Base-by-base conservation (phyloP, 345 rosid genomes). In the Dimocarpus longan region DNA sequence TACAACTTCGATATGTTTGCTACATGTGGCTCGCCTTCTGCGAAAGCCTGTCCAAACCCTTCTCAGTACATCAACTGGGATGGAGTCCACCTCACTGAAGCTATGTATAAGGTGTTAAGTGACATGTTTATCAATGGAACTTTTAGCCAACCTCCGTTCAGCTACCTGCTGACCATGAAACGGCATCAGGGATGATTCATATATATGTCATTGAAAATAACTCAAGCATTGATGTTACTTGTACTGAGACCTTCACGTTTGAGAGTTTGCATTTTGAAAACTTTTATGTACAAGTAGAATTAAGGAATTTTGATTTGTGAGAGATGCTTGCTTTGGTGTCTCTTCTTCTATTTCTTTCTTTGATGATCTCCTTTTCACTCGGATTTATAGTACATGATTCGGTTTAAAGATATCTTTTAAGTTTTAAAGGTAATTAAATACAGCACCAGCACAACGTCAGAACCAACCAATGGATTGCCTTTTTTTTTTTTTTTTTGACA, bases 71-170 rank as follows among this genome's bases (percentile, higher is more conserved):
- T 93, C 66, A 95, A 95, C 63, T 95, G 99, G 99, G 99, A 95
- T 26, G 99, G 99, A 65, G 97, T 96, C 78, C 99, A 96, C 73
- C 90, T 94, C 73, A 94, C 99, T 0, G 99, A 95, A 76, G 96
- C 87, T 5, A 91, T 90, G 97, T 93, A 95, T 21, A 87, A 85
- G 84, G 90, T 86, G 65, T 80, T 93, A 21, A 74, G 93, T 15
- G 79, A 75, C 80, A 89, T 92, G 98, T 90, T 96, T 75, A 78
- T 94, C 7, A 68, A 73, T 8, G 93, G 95, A 68, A 82, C 44
- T 9, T 90, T 88, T 81, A 86, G 89, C 71, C 86, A 83, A 11
- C 98, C 99, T 81, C 89, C 88, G 4, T 89, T 96, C 84, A 83
- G 73, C 71, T 32, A 80, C 79, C 80, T 93, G 86, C 26, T 89